phyloP scores from a whole-genome alignment of 768 basidiomycete species.

The Daedaleopsis sinensis region DNA sequence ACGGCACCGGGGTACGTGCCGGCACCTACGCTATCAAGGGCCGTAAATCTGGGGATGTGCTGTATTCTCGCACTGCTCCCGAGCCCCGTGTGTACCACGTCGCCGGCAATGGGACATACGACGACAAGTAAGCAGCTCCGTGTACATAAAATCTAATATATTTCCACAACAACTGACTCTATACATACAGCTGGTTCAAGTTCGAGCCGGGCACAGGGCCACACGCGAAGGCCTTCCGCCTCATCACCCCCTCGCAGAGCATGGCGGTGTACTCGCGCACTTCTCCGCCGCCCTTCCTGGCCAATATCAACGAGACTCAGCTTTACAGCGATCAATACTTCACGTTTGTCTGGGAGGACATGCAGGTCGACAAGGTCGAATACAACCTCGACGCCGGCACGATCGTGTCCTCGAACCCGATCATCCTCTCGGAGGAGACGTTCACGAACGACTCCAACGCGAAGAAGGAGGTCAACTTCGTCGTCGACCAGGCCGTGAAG shows the following conservation, averaged over 20 bases:
- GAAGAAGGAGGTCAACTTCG: neutral
- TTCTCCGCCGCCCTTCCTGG: neutral
- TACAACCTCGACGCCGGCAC: neutral
- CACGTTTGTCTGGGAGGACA: constrained; percentile 4
- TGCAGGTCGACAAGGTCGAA: constrained; percentile 5
- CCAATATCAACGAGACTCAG: neutral
- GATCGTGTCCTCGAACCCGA: constrained; percentile 2
- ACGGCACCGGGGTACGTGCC: neutral
- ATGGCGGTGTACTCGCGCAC: neutral
- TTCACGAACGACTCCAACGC: constrained; percentile 1
- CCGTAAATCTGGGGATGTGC: neutral
- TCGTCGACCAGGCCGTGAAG: neutral
- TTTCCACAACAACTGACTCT: neutral
- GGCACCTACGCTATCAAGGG: neutral
- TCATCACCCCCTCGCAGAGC: neutral
- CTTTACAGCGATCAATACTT: neutral
- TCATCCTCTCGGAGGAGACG: neutral
- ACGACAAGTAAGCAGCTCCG: too few relatives aligned
- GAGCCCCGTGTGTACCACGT: neutral
- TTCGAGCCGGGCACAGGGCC: neutral
- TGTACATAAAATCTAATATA: too few relatives aligned
- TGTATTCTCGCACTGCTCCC: neutral
- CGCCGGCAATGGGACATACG: neutral
- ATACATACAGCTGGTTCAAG: neutral
- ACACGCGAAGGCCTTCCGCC: neutral